Evolutionary conservation across 2,329 filamentous ascomycete species (phyloP).

Genomic region (Epichloe elymi): DNA sequence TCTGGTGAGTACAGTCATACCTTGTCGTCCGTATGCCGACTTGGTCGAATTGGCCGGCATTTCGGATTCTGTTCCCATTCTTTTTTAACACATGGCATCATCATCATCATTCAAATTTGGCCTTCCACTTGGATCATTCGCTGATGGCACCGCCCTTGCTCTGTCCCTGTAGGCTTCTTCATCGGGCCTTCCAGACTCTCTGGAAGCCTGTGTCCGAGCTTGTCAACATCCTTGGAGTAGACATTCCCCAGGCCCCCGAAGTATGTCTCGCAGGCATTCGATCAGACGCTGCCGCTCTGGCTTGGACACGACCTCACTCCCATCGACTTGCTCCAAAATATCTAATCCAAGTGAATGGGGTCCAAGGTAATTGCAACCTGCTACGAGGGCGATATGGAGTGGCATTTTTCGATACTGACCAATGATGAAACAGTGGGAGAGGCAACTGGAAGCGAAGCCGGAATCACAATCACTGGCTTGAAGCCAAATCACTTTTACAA

Average conservation of each 20-base stretch:
- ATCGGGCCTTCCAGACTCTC: constrained; percentile 76
- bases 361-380: constrained; percentile 53
- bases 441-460: constrained; percentile 38
- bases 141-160: background rate
- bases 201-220: constrained; percentile 85
- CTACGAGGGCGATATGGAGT: background rate
- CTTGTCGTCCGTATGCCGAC: constrained; percentile 2
- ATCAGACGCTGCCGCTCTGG: constrained; percentile 73
- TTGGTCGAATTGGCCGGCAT: no score
- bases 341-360: constrained; percentile 84
- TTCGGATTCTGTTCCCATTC: background rate
- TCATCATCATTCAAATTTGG: no score
- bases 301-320: constrained; percentile 66
- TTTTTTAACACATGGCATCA: no score
- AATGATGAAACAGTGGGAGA: constrained; percentile 55
- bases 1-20: constrained; percentile 31
- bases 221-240: constrained; percentile 81
- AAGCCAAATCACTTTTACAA: constrained; percentile 85
- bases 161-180: constrained; percentile 51
- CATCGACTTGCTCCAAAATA: constrained; percentile 68
- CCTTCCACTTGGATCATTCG: background rate
- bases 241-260: constrained; percentile 80
- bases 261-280: constrained; percentile 85
- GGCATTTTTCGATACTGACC: background rate
- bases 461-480: constrained; percentile 82